Evolutionary conservation across 306 rosid species (phyloP), one percentile per base, ranked within the genome.

Genomic region (Lathyrus sativus): DNA sequence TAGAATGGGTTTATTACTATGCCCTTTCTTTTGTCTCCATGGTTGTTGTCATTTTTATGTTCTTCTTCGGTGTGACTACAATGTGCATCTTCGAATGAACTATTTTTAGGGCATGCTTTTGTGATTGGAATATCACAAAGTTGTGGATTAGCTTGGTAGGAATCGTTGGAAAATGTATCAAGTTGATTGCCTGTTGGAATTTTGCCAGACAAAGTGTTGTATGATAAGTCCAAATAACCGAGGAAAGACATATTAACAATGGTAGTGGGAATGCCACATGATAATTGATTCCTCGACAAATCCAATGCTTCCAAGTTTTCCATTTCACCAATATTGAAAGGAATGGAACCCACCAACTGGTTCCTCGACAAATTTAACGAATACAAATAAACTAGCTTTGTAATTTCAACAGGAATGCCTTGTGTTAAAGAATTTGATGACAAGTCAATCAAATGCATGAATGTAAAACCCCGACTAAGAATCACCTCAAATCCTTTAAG

Each of bases 201-300:
- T 19, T 19, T 19, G 6, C 83, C 81, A 0, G 66, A 66, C 57
- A 83, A 11, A 26, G 12, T 35, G 65, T 79, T 80, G 64, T 63
- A 4, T 11, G 81, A 80, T 26, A 80, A 18, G 37, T 75, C 5
- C 48, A 84, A 51, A 2, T 0, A 0, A 0, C 0, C 0, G 0
- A 80, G 74, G 7, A 1, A 13, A 19, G 0, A 0, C 3, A 80
- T 1, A 10, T 44, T 2, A 11, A 4, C 2, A 12, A 78, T 58
- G 39, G 61, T 72, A 24, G 18, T 3, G n/a, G 88, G 83, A 48
- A 81, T 75, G 51, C 17, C n/a, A n/a, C 85, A 81, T n/a, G 57
- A 38, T 11, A 80, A 24, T 2, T 24, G 63, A 58, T 84, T 80
- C 28, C 39, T 31, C 1, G 88, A 84, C 53, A 75, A 62, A 56